Evolutionary conservation across 352 stramenopile species (phyloP).

Genomic region (Phytophthora pseudosyringae): DNA sequence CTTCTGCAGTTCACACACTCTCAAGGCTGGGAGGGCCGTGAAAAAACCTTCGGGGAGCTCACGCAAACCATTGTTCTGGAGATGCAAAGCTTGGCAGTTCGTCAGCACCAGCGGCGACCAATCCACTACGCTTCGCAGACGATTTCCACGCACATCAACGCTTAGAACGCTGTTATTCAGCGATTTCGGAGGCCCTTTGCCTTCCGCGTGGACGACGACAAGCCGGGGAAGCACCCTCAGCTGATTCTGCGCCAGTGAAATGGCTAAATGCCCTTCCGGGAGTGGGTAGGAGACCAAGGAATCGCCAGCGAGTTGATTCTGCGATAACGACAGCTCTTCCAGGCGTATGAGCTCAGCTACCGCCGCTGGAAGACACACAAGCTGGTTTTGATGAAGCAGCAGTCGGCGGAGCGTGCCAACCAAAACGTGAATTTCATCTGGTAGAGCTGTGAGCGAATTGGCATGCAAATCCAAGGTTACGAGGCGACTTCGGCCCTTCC

Average conservation of each 20-base stretch:
- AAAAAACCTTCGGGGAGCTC: constrained; percentile 61
- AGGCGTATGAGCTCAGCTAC: constrained; percentile 41
- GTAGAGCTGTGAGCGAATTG: constrained; percentile 46
- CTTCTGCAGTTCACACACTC: constrained; percentile 46
- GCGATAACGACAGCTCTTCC: constrained; percentile 30
- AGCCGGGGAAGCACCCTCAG: constrained; percentile 35
- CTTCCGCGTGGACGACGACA: constrained; percentile 25
- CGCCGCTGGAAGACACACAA: constrained; percentile 41
- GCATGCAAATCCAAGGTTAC: constrained; percentile 44
- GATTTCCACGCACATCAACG: constrained; percentile 42
- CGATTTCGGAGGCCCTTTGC: constrained; percentile 12
- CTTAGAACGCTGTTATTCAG: constrained; percentile 29
- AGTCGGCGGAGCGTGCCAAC: constrained; percentile 38
- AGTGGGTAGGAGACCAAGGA: constrained; percentile 31
- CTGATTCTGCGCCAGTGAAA: constrained; percentile 53
- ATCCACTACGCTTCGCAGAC: constrained; percentile 28
- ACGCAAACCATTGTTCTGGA: constrained; percentile 52
- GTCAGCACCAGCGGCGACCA: constrained; percentile 34
- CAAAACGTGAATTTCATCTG: constrained; percentile 45
- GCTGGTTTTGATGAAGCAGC: constrained; percentile 52
- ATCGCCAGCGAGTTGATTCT: constrained; percentile 30
- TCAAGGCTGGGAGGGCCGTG: constrained; percentile 36
- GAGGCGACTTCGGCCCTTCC: constrained; percentile 31
- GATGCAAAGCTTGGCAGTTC: constrained; percentile 46
- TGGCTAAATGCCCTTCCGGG: constrained; percentile 11